Evolutionary conservation across 2,329 filamentous ascomycete species (phyloP), one percentile per base, ranked within the genome.

Genomic region (Dactylellina cionopaga): DNA sequence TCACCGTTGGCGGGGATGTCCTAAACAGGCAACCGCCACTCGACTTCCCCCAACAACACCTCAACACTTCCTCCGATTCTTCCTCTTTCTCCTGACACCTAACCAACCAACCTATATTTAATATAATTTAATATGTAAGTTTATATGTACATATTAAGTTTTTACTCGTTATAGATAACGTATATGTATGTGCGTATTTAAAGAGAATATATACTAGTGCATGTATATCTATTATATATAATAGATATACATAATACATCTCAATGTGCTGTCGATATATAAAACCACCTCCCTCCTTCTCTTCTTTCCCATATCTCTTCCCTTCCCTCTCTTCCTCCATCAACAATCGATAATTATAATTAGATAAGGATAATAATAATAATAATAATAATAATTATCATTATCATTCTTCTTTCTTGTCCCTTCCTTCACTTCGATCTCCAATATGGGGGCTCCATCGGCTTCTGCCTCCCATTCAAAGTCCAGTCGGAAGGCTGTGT

Each of bases 401-500:
- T 64, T 78, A 81, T 81, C 79, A 80, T 79, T 76, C 64, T 77
- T 43, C 70, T 76, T 64, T 79, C 80, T 73, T 71, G 77, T 43
- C 60, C 76, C 68, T 78, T 79, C 76, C 77, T 78, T 44, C 79
- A n/a, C 78, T 75, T 76, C 78, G 51, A 72, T 82, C 73, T 81
- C 81, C 56, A 77, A 78, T 47, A 82, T 82, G 80, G 83, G 84
- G 27, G 83, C 82, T 78, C 80, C 82, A 17, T 78, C 80, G 71
- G 84, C 86, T 81, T 84, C 84, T 31, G 84, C 85, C 79, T 81
- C 83, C 59, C 84, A 83, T 76, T 76, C 80, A 46, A 83, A 82
- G 54, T 85, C 86, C 78, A 83, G 86, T 77, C 83, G 64, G n/a
- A 69, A 69, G 64, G 64, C 47, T 29, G 29, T 49, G 24, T 60